Conservation (phyloP, 306 rosid species). For the Casuarina equisetifolia region DNA sequence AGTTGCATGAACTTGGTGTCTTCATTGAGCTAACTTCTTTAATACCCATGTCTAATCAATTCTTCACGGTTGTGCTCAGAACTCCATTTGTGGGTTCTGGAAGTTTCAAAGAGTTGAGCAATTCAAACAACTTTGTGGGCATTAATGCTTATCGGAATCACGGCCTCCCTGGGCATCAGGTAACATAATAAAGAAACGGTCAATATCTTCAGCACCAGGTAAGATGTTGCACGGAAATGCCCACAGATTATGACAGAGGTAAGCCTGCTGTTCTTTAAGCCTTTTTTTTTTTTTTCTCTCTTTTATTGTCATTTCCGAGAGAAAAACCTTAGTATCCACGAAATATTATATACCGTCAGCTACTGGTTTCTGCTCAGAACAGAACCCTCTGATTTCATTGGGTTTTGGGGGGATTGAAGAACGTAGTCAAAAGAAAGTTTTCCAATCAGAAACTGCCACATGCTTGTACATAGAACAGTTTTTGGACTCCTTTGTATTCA, state of each 20-base stretch:
- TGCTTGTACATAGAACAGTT: conserved; percentile 24
- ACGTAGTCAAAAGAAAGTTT: conserved; percentile 20
- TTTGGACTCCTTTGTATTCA: conserved; percentile 12
- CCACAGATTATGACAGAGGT: neutral
- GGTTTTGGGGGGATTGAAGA: neutral
- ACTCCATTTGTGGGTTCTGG: no score
- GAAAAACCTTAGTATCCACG: conserved; percentile 5
- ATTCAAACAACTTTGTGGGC: neutral
- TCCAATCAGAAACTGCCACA: conserved; percentile 37
- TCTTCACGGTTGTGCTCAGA: no score
- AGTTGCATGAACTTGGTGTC: no score
- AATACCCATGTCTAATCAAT: no score
- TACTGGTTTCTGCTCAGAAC: neutral
- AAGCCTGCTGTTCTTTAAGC: neutral
- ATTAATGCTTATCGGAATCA: neutral
- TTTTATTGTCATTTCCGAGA: neutral
- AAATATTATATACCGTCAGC: neutral
- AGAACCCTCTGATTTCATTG: neutral
- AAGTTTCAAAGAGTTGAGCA: neutral
- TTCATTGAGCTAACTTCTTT: no score
- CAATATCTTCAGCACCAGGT: neutral
- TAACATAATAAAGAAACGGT: neutral
- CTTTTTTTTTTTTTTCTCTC: neutral
- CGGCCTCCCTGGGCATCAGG: neutral
- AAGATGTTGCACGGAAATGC: neutral